Evolutionary conservation across 169 alveolate species (phyloP), one percentile per base, ranked within the genome.

Genomic region (Cryptosporidium andersoni): DNA sequence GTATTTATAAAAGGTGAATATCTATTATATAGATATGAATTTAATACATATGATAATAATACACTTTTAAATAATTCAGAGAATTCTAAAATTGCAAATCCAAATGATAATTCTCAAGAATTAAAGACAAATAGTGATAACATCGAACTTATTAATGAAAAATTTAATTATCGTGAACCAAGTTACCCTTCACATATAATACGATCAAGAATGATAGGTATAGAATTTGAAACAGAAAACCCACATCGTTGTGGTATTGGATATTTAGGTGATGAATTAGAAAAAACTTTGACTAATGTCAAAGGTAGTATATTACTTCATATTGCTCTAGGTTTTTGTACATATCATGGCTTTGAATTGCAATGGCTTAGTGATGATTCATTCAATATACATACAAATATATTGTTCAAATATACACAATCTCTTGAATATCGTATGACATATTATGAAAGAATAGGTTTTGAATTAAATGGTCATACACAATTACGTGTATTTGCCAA

Each of bases 321-420:
- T 16, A 42, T 48, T 81, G 81, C 90, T 53, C 56, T 81, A n/a
- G 92, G 92, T n/a, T 89, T 63, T 82, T 89, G 92, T 81, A 63
- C 67, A 37, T 51, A 74, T 43, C 81, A 89, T 82, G 92, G 92
- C 40, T 89, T 89, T 65, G 82, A 81, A 39, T 66, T 64, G 36
- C 63, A 85, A 47, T 89, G 92, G 92, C n/a, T 89, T n/a, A 89
- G 91, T 45, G 92, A 89, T 68, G 80, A 89, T 47, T 88, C 92
- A 55, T 89, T 89, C 82, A 88, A 89, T 65, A 74, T 82, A 65
- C 36, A 89, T 63, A 89, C 92, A 16, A 81, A 82, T 34, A 52
- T 89, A 3, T 74, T 81, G 48, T 66, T 81, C 64, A 89, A 88
- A 82, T 89, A 81, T 82, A 81, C 89, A n/a, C 89, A 89, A 37